phyloP scores from a whole-genome alignment of 176 grass and related monocot species.

The Hsuehochloa calcarea region DNA sequence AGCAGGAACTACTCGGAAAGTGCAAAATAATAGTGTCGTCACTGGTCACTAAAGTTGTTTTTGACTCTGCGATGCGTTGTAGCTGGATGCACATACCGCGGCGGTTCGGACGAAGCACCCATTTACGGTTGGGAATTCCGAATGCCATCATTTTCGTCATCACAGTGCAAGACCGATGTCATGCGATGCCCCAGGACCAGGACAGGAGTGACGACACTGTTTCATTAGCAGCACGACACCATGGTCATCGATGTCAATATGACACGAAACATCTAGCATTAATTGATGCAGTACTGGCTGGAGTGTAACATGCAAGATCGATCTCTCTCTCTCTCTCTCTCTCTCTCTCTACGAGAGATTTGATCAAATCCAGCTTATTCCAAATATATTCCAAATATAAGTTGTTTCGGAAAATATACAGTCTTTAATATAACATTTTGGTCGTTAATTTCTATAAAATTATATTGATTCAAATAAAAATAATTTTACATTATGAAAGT shows the following conservation, averaged over 20 bases:
- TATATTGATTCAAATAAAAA: too few species aligned
- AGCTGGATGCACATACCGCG: background rate
- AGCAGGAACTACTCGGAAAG: background rate
- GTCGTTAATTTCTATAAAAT: too few species aligned
- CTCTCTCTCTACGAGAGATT: too few species aligned
- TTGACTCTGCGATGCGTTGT: background rate
- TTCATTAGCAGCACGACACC: background rate
- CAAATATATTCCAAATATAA: too few species aligned
- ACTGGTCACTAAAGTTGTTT: background rate
- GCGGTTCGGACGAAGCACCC: background rate
- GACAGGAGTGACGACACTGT: conserved; percentile 4
- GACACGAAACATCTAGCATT: background rate
- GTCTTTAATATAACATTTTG: too few species aligned
- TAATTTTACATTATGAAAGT: too few species aligned
- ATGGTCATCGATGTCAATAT: background rate
- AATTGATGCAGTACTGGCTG: background rate
- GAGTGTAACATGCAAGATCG: background rate
- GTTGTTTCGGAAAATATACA: too few species aligned
- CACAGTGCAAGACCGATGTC: background rate
- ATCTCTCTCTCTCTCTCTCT: too few species aligned
- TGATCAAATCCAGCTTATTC: too few species aligned
- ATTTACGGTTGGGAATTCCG: background rate
- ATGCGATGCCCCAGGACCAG: background rate
- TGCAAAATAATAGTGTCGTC: too few species aligned
- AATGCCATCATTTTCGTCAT: conserved; percentile 19